These are phyloP conservation scores for Tardiomyces blankii DNA, from an alignment of 1,139 yeast genomes.

Conservation along the genomic window DNA sequence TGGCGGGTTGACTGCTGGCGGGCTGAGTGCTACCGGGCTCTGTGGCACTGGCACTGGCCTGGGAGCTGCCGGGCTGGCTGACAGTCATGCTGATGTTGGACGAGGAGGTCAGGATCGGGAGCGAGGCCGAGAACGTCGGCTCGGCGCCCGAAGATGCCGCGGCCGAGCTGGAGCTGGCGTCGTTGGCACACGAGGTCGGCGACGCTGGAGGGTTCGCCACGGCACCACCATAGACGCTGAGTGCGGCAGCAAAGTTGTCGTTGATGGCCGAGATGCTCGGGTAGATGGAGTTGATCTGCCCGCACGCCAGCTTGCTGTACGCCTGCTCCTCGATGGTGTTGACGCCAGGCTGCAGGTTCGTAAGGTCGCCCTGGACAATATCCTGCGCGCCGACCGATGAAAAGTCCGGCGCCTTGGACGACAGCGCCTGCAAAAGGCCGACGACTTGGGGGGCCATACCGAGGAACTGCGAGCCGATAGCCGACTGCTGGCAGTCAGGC, in stretches of 20 bases:
- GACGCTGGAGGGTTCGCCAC: neutral
- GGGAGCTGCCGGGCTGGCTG: no score
- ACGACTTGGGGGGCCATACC: constrained; percentile 1
- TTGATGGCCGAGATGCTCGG: neutral
- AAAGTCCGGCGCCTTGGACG: constrained; percentile 5
- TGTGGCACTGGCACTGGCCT: no score
- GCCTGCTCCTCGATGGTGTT: neutral
- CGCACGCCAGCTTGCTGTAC: neutral
- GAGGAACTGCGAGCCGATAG: neutral
- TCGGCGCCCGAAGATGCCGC: neutral
- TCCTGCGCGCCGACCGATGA: constrained; percentile 3
- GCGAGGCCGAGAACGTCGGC: neutral
- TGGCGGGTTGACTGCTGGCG: no score
- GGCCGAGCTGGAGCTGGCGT: no score
- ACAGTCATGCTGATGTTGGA: no score
- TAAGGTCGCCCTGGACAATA: constrained; percentile 5
- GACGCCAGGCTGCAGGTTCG: neutral
- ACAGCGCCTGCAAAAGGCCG: constrained; percentile 4
- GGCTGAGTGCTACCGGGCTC: no score
- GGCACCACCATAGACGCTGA: neutral
- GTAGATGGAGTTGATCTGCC: neutral
- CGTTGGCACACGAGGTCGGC: neutral
- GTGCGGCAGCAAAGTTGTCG: neutral
- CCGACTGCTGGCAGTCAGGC: neutral
- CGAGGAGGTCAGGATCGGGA: no score